phyloP scores from a whole-genome alignment of 768 basidiomycete genomes.

The Coprinopsis sp. region DNA sequence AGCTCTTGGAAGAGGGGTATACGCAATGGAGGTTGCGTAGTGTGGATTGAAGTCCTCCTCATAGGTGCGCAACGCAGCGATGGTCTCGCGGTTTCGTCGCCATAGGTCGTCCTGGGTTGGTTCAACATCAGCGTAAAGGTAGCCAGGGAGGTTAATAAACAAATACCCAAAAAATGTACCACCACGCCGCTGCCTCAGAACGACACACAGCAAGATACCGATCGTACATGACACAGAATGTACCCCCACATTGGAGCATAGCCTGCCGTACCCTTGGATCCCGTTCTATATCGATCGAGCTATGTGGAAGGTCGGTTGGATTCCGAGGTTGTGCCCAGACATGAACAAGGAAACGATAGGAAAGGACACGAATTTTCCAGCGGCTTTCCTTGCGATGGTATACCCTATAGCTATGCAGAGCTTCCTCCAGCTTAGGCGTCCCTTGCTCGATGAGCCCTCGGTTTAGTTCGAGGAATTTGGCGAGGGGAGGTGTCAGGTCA shows the following conservation, averaged over 20 bases:
- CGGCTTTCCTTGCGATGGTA: constrained; percentile 44
- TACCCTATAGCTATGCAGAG: constrained; percentile 47
- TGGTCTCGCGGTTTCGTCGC: constrained; percentile 62
- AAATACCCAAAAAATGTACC: constrained; percentile 77
- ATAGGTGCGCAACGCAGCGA: constrained; percentile 43
- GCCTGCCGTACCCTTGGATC: constrained; percentile 54
- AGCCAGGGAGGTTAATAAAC: background rate
- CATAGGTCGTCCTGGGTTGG: constrained; percentile 67
- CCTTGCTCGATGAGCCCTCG: constrained; percentile 41
- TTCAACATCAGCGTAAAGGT: background rate
- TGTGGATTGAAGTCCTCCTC: constrained; percentile 65
- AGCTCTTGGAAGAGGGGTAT: constrained; percentile 60
- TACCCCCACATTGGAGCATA: constrained; percentile 38
- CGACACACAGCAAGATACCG: constrained; percentile 46
- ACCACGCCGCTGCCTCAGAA: constrained; percentile 57
- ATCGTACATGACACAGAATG: constrained; percentile 48
- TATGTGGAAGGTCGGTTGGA: constrained; percentile 38
- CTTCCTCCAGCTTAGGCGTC: constrained; percentile 40
- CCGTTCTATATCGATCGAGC: constrained; percentile 43
- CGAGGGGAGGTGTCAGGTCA: constrained; percentile 56
- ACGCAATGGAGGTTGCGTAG: constrained; percentile 68
- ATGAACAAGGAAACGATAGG: constrained; percentile 56
- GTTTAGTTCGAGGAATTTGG: constrained; percentile 59
- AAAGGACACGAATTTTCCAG: constrained; percentile 49
- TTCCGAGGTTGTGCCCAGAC: constrained; percentile 57